phyloP scores from a whole-genome alignment of 2,329 filamentous ascomycete genomes.

The Fusarium sp. region DNA sequence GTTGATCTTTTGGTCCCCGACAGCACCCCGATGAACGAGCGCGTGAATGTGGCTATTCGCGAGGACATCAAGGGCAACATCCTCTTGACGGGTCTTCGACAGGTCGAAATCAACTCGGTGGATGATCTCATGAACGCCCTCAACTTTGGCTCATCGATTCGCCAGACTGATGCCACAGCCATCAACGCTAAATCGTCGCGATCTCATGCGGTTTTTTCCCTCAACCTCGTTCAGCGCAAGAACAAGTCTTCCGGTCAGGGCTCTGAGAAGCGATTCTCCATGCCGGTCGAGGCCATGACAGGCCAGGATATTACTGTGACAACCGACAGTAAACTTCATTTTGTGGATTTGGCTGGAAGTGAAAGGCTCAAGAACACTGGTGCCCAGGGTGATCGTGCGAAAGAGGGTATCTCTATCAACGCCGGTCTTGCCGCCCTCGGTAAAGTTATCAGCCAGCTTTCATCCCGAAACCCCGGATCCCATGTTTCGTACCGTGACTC shows the following conservation, averaged over 20 bases:
- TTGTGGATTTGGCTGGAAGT: constrained; percentile 96
- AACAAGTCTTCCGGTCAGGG: constrained; percentile 64
- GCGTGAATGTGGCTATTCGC: constrained; percentile 85
- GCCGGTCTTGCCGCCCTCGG: constrained; percentile 92
- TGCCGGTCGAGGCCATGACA: constrained; percentile 83
- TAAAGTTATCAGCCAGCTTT: constrained; percentile 98
- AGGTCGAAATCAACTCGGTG: constrained; percentile 88
- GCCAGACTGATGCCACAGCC: constrained; percentile 95
- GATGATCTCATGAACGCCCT: constrained; percentile 91
- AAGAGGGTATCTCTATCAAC: constrained; percentile 98
- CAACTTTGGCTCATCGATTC: constrained; percentile 91
- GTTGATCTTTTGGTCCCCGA: constrained; percentile 90
- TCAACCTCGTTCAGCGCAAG: constrained; percentile 92
- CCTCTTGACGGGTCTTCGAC: constrained; percentile 87
- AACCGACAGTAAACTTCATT: constrained; percentile 97
- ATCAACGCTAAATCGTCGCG: constrained; percentile 98
- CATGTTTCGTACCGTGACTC: constrained; percentile 99
- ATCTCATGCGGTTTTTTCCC: constrained; percentile 95
- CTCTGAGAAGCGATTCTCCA: constrained; percentile 86
- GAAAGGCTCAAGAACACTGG: constrained; percentile 97
- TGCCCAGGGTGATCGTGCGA: constrained; percentile 92
- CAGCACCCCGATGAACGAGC: constrained; percentile 73
- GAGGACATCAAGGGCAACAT: constrained; percentile 97
- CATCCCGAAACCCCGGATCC: constrained; percentile 84
- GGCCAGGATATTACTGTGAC: constrained; percentile 76